Conservation (phyloP, 2,329 filamentous ascomycete genomes). For the Xylariaceae sp. region DNA sequence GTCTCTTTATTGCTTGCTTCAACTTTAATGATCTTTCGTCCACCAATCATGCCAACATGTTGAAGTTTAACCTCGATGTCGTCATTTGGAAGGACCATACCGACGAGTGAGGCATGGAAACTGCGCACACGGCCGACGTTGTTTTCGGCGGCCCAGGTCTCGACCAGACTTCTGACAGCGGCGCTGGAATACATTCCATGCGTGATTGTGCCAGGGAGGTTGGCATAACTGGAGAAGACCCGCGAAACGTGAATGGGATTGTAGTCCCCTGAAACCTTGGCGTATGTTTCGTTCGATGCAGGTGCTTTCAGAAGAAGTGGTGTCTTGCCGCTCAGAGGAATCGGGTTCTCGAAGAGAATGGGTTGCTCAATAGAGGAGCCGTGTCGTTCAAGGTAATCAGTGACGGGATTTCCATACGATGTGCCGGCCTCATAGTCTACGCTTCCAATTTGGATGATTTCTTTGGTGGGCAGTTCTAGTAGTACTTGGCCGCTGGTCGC, state of each 20-base stretch:
- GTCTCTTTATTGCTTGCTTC: slow-evolving; percentile 94
- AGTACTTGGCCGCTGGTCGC: slow-evolving; percentile 90
- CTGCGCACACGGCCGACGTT: slow-evolving; percentile 95
- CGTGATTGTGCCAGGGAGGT: slow-evolving; percentile 93
- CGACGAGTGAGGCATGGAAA: slow-evolving; percentile 95
- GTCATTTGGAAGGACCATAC: slow-evolving; percentile 97
- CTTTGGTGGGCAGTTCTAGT: slow-evolving; percentile 91
- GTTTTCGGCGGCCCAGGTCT: slow-evolving; percentile 99
- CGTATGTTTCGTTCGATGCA: slow-evolving; percentile 95
- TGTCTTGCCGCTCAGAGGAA: slow-evolving; percentile 88
- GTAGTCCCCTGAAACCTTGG: slow-evolving; percentile 94
- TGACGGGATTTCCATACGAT: slow-evolving; percentile 93
- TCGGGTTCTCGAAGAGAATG: slow-evolving; percentile 94
- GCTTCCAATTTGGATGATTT: slow-evolving; percentile 94
- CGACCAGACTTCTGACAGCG: slow-evolving; percentile 88
- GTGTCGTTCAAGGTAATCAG: slow-evolving; percentile 91
- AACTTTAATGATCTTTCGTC: slow-evolving; percentile 99
- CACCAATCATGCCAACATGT: slow-evolving; percentile 95
- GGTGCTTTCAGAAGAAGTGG: slow-evolving; percentile 86
- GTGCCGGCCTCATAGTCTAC: slow-evolving; percentile 90
- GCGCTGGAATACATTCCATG: slow-evolving; percentile 99
- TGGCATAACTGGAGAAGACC: slow-evolving; percentile 93
- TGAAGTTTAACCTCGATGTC: slow-evolving; percentile 92
- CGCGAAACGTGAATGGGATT: slow-evolving; percentile 98
- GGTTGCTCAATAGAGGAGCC: slow-evolving; percentile 93